phyloP scores from a whole-genome alignment of 768 basidiomycete species.

The Omphalotus guepiniiformis region DNA sequence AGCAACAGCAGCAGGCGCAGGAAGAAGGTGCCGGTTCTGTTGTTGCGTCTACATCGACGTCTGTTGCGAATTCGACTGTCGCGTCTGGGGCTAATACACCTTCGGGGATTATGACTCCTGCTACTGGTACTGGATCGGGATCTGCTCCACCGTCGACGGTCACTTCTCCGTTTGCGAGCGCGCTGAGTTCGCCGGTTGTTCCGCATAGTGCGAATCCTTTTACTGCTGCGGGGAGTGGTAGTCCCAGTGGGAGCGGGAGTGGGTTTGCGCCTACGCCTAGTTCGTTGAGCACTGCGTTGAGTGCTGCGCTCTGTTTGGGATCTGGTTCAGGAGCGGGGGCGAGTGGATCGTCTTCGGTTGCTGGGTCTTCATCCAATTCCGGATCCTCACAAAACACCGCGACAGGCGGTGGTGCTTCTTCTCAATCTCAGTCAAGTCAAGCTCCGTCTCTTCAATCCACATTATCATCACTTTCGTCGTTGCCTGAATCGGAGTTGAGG shows the following conservation, averaged over 20 bases:
- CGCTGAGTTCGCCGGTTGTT: conserved; percentile 2
- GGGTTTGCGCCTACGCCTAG: conserved; percentile 2
- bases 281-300: conserved; percentile 3
- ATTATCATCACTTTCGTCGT: conserved; percentile 37
- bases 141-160: neutral
- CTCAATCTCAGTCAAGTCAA: neutral
- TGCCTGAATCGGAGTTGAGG: conserved; percentile 58
- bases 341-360: neutral
- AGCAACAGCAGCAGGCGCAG: conserved; percentile 30
- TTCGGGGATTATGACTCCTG: conserved; percentile 3
- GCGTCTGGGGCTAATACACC: conserved; percentile 8
- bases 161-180: neutral
- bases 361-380: neutral
- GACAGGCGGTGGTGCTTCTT: too few relatives aligned
- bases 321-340: neutral
- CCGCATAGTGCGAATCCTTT: neutral
- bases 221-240: neutral
- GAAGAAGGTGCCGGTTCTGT: conserved; percentile 1
- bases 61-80: neutral
- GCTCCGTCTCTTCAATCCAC: neutral
- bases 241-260: too few relatives aligned
- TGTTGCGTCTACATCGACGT: neutral
- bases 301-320: conserved; percentile 3
- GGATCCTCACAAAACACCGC: too few relatives aligned
- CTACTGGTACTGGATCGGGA: too few relatives aligned